A percentile compares a stretch with the other conserved stretches of the same genome.
These are phyloP conservation scores for Talaromyces borbonicus DNA, from an alignment of 495 filamentous ascomycete genomes.

Conservation along the genomic window DNA sequence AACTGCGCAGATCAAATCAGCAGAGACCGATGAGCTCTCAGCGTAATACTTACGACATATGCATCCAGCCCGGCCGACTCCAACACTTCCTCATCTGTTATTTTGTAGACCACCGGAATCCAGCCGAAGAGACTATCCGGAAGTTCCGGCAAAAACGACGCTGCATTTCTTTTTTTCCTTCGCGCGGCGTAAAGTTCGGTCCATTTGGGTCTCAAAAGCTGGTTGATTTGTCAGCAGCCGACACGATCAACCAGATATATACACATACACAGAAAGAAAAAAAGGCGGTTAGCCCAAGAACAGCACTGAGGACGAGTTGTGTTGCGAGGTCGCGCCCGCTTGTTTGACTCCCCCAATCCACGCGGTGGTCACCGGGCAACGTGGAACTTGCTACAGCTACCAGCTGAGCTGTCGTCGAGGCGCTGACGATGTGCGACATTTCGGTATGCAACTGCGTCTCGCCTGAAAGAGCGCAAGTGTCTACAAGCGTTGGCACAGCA, in stretches of 20 bases:
- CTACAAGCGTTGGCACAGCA: too few relatives aligned
- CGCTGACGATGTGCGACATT: background rate
- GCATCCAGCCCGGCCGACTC: slow-evolving; percentile 90
- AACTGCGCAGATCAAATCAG: slow-evolving; percentile 44
- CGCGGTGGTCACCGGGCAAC: background rate
- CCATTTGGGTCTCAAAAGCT: slow-evolving; percentile 86
- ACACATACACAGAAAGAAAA: slow-evolving; percentile 48
- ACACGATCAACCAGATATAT: background rate
- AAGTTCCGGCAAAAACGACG: slow-evolving; percentile 70
- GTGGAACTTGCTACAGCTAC: background rate
- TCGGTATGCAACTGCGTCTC: background rate
- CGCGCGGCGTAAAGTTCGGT: slow-evolving; percentile 84
- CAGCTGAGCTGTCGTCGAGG: background rate
- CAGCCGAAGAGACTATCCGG: slow-evolving; percentile 87
- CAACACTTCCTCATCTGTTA: slow-evolving; percentile 83
- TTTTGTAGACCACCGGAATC: slow-evolving; percentile 80
- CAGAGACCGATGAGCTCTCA: background rate
- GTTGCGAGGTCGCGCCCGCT: slow-evolving; percentile 45
- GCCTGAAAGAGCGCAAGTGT: background rate
- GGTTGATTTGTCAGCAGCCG: background rate
- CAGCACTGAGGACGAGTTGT: slow-evolving; percentile 48
- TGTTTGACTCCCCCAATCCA: slow-evolving; percentile 26
- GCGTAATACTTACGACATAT: slow-evolving; percentile 61
- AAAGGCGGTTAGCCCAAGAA: slow-evolving; percentile 49
- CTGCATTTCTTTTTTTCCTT: slow-evolving; percentile 55